A percentile compares a stretch with the other conserved stretches of the same genome.
Conservation (phyloP, 2,329 filamentous ascomycete species). For the Neofusicoccum sp. region DNA sequence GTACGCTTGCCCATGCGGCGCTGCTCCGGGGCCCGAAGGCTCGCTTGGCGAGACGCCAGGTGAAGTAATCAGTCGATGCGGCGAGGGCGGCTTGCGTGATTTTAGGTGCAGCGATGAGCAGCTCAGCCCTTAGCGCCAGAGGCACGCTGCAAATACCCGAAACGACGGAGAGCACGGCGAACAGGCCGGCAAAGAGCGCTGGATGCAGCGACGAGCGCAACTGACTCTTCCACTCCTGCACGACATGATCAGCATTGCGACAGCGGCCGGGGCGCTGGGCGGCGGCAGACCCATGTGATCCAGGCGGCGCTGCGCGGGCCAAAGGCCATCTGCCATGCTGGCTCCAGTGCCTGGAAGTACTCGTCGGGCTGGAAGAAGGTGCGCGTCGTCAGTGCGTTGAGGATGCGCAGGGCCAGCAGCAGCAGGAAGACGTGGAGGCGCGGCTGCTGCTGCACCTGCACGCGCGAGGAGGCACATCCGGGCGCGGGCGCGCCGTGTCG, state of each 20-base stretch:
- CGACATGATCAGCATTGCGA: conserved; percentile 6
- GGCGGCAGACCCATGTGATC: conserved; percentile 81
- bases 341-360: conserved; percentile 94
- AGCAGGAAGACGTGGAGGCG: conserved; percentile 27
- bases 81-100: conserved; percentile 76
- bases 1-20: conserved; percentile 70
- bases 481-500: conserved; percentile 6
- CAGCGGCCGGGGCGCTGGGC: not conserved
- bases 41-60: conserved; percentile 76
- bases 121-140: conserved; percentile 60
- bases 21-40: conserved; percentile 69
- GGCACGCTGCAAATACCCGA: conserved; percentile 59
- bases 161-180: conserved; percentile 63
- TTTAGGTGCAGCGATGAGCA: conserved; percentile 74
- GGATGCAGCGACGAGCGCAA: conserved; percentile 91
- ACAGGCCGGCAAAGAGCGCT: conserved; percentile 77
- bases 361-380: conserved; percentile 99
- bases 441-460: too few relatives aligned
- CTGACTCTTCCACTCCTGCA: conserved; percentile 87
- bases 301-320: conserved; percentile 77
- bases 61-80: conserved; percentile 80
- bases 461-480: conserved; percentile 7
- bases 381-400: conserved; percentile 75
- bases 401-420: conserved; percentile 69
- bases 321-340: conserved; percentile 88